These are phyloP conservation scores for Beta vulgaris DNA, from an alignment of 148 eudicot genomes.

Conservation along the genomic window DNA sequence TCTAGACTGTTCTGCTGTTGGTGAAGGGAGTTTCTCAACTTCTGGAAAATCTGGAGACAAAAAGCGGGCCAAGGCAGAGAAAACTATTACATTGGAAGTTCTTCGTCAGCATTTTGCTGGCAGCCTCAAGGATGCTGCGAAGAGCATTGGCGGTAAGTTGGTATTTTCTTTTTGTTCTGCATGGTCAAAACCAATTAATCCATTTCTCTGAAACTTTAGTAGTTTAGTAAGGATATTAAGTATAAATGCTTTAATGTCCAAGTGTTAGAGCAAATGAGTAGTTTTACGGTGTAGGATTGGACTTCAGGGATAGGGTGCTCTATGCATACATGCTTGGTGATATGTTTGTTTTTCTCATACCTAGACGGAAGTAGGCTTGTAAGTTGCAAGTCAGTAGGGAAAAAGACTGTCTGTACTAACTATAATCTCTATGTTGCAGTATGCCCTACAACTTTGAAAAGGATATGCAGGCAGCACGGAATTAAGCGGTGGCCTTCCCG, in stretches of 20 bases:
- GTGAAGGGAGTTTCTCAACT: slow-evolving; percentile 38
- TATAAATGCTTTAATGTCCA: too few relatives aligned
- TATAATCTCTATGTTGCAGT: slow-evolving; percentile 44
- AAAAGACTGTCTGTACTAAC: too few relatives aligned
- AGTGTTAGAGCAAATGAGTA: not conserved
- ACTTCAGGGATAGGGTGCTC: not conserved
- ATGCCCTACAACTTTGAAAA: slow-evolving; percentile 92
- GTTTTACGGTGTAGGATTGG: not conserved
- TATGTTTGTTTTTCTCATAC: too few relatives aligned
- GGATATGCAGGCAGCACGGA: slow-evolving; percentile 94
- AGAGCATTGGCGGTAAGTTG: slow-evolving; percentile 78
- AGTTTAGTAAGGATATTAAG: too few relatives aligned
- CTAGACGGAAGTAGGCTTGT: not conserved
- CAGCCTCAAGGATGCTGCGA: slow-evolving; percentile 93
- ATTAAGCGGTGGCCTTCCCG: slow-evolving; percentile 94
- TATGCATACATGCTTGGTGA: not conserved
- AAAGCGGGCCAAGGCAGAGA: slow-evolving; percentile 65
- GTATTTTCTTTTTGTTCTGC: not conserved
- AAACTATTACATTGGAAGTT: slow-evolving; percentile 64
- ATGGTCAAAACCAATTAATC: not conserved
- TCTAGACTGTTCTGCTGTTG: slow-evolving; percentile 31
- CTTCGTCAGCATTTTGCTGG: slow-evolving; percentile 93
- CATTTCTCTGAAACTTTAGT: not conserved
- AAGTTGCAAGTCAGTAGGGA: not conserved
- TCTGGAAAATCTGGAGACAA: slow-evolving; percentile 48